Evolutionary conservation across 192 early-diverging fungal genomes (phyloP).

Genomic region (Backusella mclennaniae): DNA sequence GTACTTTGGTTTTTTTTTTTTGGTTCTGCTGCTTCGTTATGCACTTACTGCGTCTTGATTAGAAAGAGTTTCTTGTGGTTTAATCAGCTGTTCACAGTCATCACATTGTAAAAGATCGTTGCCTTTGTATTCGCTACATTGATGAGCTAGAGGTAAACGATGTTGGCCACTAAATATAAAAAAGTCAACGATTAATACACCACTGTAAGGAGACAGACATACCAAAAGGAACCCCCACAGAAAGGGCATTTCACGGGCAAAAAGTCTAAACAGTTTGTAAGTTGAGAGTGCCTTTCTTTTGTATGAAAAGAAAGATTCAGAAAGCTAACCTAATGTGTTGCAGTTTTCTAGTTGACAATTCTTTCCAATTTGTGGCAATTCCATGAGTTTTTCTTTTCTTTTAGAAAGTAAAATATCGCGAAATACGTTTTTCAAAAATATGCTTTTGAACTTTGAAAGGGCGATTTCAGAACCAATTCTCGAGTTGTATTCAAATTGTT

Average conservation of each 20-base stretch:
- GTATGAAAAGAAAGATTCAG: not conserved
- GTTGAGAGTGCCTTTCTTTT: not conserved
- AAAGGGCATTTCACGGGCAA: conserved; percentile 11
- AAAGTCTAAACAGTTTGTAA: not conserved
- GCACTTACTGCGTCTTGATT: not conserved
- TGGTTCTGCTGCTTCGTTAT: not conserved
- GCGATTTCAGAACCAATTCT: no score
- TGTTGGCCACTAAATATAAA: conserved; percentile 7
- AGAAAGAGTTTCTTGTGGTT: not conserved
- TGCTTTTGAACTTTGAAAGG: no score
- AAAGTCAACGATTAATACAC: not conserved
- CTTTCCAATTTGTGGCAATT: conserved; percentile 18
- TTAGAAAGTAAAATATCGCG: no score
- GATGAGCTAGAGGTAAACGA: conserved; percentile 6
- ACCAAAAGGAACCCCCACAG: conserved; percentile 13
- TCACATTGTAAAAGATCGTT: conserved; percentile 11
- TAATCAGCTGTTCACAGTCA: conserved; percentile 5
- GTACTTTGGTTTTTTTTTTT: not conserved
- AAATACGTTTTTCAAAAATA: no score
- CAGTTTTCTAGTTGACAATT: conserved; percentile 8
- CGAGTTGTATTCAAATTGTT: no score
- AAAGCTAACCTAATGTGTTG: conserved; percentile 6
- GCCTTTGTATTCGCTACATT: not conserved
- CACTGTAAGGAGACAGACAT: not conserved
- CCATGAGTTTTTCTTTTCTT: not conserved